A percentile compares a stretch with the other conserved stretches of the same genome.
These are phyloP conservation scores for Nasturtium officinale DNA, from an alignment of 345 rosid genomes.

Conservation along the genomic window DNA sequence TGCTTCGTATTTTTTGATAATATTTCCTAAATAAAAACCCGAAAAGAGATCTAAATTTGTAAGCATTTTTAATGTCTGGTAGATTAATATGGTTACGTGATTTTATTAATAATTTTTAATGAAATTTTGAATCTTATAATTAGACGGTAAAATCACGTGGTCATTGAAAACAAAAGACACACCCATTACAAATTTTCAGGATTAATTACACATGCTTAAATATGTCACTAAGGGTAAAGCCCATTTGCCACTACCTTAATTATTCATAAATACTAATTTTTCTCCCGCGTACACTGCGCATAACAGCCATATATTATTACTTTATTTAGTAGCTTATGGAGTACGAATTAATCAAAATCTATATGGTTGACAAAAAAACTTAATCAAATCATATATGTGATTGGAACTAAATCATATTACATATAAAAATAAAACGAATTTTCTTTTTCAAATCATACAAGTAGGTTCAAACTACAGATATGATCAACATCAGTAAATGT, in stretches of 20 bases:
- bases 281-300: slow-evolving; percentile 32
- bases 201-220: slow-evolving; percentile 14
- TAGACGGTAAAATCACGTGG: slow-evolving; percentile 35
- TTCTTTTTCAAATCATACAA: slow-evolving; percentile 3
- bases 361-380: slow-evolving; percentile 30
- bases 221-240: slow-evolving; percentile 17
- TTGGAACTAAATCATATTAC: slow-evolving; percentile 5
- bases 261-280: slow-evolving; percentile 25
- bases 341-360: slow-evolving; percentile 39
- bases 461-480: slow-evolving; percentile 17
- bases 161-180: slow-evolving; percentile 13
- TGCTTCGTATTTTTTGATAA: too few relatives aligned
- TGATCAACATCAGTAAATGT: not conserved
- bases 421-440: slow-evolving; percentile 26
- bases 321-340: slow-evolving; percentile 32
- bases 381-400: slow-evolving; percentile 25
- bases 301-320: slow-evolving; percentile 35
- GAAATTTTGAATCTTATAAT: not conserved
- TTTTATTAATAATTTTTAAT: not conserved
- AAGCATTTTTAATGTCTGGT: not conserved
- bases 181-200: not conserved
- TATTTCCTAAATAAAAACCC: too few relatives aligned
- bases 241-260: slow-evolving; percentile 34
- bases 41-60: too few relatives aligned
- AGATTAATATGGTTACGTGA: not conserved